Evolutionary conservation across 2,329 filamentous ascomycete genomes (phyloP).

Genomic region (Hymenoscyphus fructigenus): DNA sequence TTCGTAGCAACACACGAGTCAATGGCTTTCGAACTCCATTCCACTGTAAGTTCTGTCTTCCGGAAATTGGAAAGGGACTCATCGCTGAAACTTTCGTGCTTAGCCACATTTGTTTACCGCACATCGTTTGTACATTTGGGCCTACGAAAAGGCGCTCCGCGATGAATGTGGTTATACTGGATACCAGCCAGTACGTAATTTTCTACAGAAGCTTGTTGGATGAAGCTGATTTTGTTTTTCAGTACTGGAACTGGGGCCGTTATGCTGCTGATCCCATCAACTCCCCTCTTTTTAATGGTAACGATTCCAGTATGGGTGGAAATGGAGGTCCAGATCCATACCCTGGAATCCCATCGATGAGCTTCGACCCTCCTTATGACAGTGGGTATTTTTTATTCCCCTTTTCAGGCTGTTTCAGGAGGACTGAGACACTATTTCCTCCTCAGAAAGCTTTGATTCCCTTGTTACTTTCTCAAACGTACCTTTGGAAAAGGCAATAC

Average conservation of each 20-base stretch:
- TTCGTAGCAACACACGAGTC: constrained; percentile 39
- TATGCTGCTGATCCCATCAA: constrained; percentile 46
- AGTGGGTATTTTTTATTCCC: too few species aligned
- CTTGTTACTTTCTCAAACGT: too few species aligned
- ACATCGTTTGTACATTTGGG: constrained; percentile 27
- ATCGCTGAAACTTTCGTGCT: neutral
- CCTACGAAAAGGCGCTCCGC: constrained; percentile 44
- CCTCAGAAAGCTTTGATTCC: too few species aligned
- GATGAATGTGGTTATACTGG: constrained; percentile 45
- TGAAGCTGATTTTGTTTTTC: constrained; percentile 19
- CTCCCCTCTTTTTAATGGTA: constrained; percentile 56
- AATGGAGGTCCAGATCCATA: constrained; percentile 40
- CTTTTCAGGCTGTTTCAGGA: too few species aligned
- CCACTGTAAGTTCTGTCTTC: constrained; percentile 13
- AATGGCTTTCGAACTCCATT: constrained; percentile 29
- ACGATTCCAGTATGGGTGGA: constrained; percentile 48
- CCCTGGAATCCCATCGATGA: constrained; percentile 37
- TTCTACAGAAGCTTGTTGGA: constrained; percentile 35
- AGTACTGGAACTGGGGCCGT: constrained; percentile 48
- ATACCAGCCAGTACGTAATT: constrained; percentile 42
- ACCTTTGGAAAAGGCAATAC: too few species aligned
- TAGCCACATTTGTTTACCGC: constrained; percentile 13
- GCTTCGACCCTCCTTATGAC: constrained; percentile 20
- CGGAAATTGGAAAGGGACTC: too few species aligned
- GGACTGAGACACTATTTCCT: too few species aligned